Evolutionary conservation across 352 stramenopile genomes (phyloP), one percentile per base, ranked within the genome.

Genomic region (Blastocystis hominis): DNA sequence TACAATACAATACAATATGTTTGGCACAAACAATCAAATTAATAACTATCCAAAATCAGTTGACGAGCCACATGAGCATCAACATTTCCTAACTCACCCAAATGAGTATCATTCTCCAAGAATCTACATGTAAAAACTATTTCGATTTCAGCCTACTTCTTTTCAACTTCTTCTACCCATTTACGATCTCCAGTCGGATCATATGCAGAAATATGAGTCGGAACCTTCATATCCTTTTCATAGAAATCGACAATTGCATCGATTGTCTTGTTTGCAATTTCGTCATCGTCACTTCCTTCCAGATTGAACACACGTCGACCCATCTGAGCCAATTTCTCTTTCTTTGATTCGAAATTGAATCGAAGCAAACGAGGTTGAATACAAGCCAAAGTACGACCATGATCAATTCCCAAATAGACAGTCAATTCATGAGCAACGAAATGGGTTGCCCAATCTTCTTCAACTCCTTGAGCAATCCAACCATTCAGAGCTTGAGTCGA

Each of bases 11-110:
- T n/a, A n/a, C n/a, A n/a, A n/a, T n/a, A n/a, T n/a, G n/a, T n/a
- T n/a, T n/a, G n/a, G n/a, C n/a, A 79, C 47, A 79, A 38, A 5
- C 40, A 63, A 9, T 62, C 13, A 44, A 1, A 20, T 79, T 79
- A 79, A 79, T 79, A 79, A 79, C 69, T 79, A 68, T 79, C 46
- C n/a, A n/a, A 17, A 79, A 79, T 79, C 4, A 79, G 50, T n/a
- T 79, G n/a, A 66, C 54, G 42, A 38, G 54, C 69, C 30, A 66
- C 54, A 66, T 79, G 30, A 2, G 69, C 47, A 66, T 66, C 47
- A 79, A 79, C 56, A 40, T 79, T 38, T 34, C 30, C 30, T 20
- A 50, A n/a, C 40, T 79, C 69, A 79, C 69, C 69, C n/a, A 79
- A 36, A 66, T 79, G 47, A 47, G 56, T 10, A 34, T 64, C n/a